These are phyloP conservation scores for Hyphopichia fennica DNA, from an alignment of 1,139 yeast species.

Conservation along the genomic window DNA sequence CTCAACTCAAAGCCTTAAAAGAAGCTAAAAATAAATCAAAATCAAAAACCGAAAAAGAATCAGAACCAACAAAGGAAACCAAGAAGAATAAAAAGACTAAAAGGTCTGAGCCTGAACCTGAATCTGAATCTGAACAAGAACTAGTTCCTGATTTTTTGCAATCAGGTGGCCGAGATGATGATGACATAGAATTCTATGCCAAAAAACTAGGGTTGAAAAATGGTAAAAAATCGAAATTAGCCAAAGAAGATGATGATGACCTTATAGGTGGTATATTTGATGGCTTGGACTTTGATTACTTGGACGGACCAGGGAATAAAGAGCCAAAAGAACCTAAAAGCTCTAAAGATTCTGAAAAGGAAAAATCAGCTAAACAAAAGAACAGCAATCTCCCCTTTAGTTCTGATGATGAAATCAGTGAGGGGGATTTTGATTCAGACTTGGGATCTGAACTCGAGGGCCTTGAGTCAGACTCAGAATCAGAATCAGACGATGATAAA, in stretches of 20 bases:
- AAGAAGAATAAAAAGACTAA: conserved; percentile 12
- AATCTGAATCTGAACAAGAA: conserved; percentile 16
- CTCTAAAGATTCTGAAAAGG: conserved; percentile 16
- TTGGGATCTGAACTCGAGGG: conserved; percentile 36
- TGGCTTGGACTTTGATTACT: conserved; percentile 66
- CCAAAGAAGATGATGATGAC: conserved; percentile 61
- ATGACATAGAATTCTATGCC: conserved; percentile 81
- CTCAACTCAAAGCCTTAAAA: conserved; percentile 44
- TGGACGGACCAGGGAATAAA: conserved; percentile 20
- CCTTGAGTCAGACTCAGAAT: conserved; percentile 15
- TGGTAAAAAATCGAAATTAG: conserved; percentile 41
- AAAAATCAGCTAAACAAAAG: conserved; percentile 16
- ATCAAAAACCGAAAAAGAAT: neutral
- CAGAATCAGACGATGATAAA: conserved; percentile 28
- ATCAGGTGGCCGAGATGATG: conserved; percentile 61
- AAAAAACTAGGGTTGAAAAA: conserved; percentile 73
- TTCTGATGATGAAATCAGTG: conserved; percentile 48
- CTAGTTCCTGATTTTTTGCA: neutral
- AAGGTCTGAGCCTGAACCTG: conserved; percentile 9
- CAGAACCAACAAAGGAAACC: neutral
- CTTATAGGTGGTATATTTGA: conserved; percentile 72
- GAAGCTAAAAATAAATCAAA: conserved; percentile 19
- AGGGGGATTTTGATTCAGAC: conserved; percentile 28
- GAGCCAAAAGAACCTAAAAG: conserved; percentile 7
- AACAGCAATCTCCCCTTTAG: conserved; percentile 23